Evolutionary conservation across 108 stramenopile species (phyloP).

Genomic region (Cyclotella kingstonii): DNA sequence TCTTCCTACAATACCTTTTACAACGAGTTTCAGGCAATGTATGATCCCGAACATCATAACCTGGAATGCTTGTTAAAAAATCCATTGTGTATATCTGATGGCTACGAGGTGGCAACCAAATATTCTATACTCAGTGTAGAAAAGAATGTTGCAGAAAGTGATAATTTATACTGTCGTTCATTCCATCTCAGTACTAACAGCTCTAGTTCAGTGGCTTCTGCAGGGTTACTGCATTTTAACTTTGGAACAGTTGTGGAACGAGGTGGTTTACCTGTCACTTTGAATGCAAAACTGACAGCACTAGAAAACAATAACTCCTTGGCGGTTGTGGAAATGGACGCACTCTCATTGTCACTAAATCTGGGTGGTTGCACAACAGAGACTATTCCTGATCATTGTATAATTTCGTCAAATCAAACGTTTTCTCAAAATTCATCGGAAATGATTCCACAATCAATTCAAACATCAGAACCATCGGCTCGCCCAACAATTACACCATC

Average conservation of each 20-base stretch:
- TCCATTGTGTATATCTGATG: constrained; percentile 5
- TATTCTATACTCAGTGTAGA: background rate
- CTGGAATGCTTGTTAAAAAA: constrained; percentile 1
- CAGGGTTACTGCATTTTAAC: background rate
- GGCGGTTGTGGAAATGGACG: constrained; percentile 1
- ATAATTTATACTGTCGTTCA: constrained; percentile 3
- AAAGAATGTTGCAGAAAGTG: constrained; percentile 1
- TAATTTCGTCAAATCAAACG: background rate
- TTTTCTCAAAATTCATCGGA: background rate
- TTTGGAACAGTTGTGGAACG: background rate
- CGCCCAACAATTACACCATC: background rate
- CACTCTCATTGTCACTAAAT: constrained; percentile 1
- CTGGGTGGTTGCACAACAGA: constrained; percentile 3
- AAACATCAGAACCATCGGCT: background rate
- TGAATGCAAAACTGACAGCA: background rate
- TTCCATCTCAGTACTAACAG: constrained; percentile 1
- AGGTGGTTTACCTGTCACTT: constrained; percentile 3
- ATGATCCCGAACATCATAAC: background rate
- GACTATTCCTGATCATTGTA: constrained; percentile 3
- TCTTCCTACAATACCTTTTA: background rate
- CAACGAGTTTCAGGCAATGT: background rate
- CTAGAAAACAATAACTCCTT: background rate
- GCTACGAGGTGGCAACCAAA: constrained; percentile 6
- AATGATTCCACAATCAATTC: background rate
- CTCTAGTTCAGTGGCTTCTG: constrained; percentile 3